phyloP scores from a whole-genome alignment of 2,329 filamentous ascomycete species.

The Venturia effusa region DNA sequence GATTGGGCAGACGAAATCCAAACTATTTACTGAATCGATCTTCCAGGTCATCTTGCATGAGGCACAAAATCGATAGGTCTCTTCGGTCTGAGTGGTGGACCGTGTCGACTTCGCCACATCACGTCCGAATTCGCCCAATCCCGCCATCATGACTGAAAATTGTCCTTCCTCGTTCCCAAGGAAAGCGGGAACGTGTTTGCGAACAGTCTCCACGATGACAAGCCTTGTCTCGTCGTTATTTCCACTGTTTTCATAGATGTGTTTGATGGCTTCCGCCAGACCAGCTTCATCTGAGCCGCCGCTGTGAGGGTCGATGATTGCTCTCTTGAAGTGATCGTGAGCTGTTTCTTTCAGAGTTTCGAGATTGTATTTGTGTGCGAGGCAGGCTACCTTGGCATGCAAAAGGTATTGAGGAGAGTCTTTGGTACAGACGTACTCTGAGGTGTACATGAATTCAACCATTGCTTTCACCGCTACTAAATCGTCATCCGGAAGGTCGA shows the following conservation, averaged over 20 bases:
- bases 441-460: background rate
- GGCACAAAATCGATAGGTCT: background rate
- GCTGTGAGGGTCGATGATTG: background rate
- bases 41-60: background rate
- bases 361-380: background rate
- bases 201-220: background rate
- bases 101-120: background rate
- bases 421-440: background rate
- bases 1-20: background rate
- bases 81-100: background rate
- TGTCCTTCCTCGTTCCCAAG: background rate
- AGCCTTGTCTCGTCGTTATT: background rate
- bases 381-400: background rate
- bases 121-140: background rate
- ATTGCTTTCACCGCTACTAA: background rate
- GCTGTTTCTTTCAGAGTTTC: background rate
- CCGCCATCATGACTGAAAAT: background rate
- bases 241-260: background rate
- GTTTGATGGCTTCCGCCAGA: background rate
- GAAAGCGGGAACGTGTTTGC: background rate
- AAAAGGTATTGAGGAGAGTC: background rate
- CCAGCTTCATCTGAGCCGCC: background rate
- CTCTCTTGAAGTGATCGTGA: background rate
- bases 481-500: background rate
- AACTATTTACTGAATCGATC: background rate